Base-by-base conservation (phyloP, 495 filamentous ascomycete species). In the Penicillium goetzii region DNA sequence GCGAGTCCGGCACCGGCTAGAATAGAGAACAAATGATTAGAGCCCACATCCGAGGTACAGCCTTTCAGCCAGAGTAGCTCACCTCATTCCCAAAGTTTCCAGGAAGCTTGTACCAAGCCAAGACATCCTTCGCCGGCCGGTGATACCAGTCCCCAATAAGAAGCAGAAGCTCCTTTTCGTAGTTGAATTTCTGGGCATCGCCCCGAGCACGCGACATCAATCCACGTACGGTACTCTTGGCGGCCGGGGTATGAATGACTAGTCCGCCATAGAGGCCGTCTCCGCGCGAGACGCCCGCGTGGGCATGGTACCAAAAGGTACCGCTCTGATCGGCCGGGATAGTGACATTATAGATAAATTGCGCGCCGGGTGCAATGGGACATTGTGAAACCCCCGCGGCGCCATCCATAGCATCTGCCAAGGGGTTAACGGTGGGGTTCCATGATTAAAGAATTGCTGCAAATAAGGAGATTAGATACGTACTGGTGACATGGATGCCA, bases 261-360 rank as follows among this genome's bases (percentile, higher is more conserved):
- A 95, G 70, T 2, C 90, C 84, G 1, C 89, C 90, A 65, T 89
- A 84, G 19, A 92, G 78, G 12, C 91, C 91, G 72, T 95, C 91
- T 8, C 88, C 88, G 53, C 91, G 88, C 68, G 89, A 86, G 7
- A 84, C 83, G 33, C 79, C 80, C 9, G 81, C 76, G 69, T 93
- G 90, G 3, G 89, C 89, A 74, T 93, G 90, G 69, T 93, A 93
- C 91, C 91, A 93, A 74, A 91, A 93, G 2, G 90, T 92, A 19
- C 90, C 90, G 7, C 85, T 86, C 72, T 92, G 88, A 62, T 89
- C 78, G 21, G 85, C 69, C 74, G 91, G 70, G 71, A 92, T 90
- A 15, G 87, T 89, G 69, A 95, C 87, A 70, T 92, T 88, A 68
- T 93, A 93, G n/a, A 80, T 84, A 59, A 93, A 88, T 40, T 76